Percentiles rank a stretch among this genome's conserved stretches.
Evolutionary conservation across 106 monocot genomes (phyloP).

Genomic region (Allium fistulosum): DNA sequence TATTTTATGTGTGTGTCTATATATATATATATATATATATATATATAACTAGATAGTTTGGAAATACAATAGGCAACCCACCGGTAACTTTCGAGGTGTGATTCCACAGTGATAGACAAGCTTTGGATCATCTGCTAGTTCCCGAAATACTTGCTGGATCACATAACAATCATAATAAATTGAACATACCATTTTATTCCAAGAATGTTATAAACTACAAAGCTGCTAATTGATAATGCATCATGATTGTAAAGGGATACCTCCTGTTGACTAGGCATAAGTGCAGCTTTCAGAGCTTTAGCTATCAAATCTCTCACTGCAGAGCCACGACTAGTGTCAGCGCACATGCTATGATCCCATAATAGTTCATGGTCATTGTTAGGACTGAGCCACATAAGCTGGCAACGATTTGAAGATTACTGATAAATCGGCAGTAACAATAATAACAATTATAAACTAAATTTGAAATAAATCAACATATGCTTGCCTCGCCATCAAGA

Average conservation of each 20-base stretch:
- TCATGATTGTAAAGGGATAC: conserved; percentile 12
- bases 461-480: not conserved
- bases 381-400: conserved; percentile 79
- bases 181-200: not conserved
- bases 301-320: conserved; percentile 80
- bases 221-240: not conserved
- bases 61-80: conserved; percentile 15
- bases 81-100: conserved; percentile 76
- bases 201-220: not conserved
- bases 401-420: conserved; percentile 14
- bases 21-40: no score
- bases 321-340: conserved; percentile 83
- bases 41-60: no score
- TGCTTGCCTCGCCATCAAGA: conserved; percentile 79
- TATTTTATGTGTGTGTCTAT: no score
- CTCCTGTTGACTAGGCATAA: conserved; percentile 85
- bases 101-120: conserved; percentile 92
- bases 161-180: not conserved
- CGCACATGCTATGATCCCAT: conserved; percentile 98
- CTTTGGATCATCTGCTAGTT: conserved; percentile 78
- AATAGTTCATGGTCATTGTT: conserved; percentile 82
- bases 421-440: conserved; percentile 7
- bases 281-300: conserved; percentile 81
- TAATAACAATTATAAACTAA: no score
- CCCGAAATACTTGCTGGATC: conserved; percentile 74